Evolutionary conservation across 2,329 filamentous ascomycete genomes (phyloP).

Genomic region (Colletotrichum sp.): DNA sequence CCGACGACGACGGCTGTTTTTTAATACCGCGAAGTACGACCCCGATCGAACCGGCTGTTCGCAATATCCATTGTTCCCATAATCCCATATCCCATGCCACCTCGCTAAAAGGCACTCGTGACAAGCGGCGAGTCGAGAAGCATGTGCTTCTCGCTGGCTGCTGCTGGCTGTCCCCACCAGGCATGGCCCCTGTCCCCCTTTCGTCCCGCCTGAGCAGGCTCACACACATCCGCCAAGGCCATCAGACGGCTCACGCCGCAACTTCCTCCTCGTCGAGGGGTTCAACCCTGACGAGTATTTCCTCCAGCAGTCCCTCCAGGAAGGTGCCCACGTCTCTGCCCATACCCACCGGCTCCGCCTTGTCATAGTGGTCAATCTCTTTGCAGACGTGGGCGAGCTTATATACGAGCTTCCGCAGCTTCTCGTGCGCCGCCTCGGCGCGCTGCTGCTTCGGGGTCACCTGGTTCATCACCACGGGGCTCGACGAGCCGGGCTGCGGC

Average conservation of each 20-base stretch:
- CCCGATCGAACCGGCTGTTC: background rate
- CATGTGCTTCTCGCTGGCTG: background rate
- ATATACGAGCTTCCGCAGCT: slow-evolving; percentile 79
- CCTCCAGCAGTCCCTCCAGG: slow-evolving; percentile 89
- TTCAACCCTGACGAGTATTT: slow-evolving; percentile 91
- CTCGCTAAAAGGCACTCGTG: background rate
- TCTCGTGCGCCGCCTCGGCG: slow-evolving; percentile 77
- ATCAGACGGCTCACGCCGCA: slow-evolving; percentile 18
- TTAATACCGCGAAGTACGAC: background rate
- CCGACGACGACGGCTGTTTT: background rate
- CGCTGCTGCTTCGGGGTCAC: slow-evolving; percentile 71
- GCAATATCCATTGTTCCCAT: background rate
- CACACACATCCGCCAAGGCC: background rate
- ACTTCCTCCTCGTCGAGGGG: slow-evolving; percentile 76
- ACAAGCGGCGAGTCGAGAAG: background rate
- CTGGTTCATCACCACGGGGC: slow-evolving; percentile 41
- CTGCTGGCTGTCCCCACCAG: background rate
- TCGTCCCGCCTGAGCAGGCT: background rate
- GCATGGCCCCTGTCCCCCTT: background rate
- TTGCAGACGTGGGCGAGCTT: slow-evolving; percentile 85
- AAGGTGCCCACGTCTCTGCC: slow-evolving; percentile 88
- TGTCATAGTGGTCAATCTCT: slow-evolving; percentile 90
- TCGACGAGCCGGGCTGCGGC: slow-evolving; percentile 32
- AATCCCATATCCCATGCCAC: background rate
- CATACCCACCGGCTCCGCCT: slow-evolving; percentile 89